Conservation (phyloP, 176 grass and related monocot genomes). For the Cocos nucifera region DNA sequence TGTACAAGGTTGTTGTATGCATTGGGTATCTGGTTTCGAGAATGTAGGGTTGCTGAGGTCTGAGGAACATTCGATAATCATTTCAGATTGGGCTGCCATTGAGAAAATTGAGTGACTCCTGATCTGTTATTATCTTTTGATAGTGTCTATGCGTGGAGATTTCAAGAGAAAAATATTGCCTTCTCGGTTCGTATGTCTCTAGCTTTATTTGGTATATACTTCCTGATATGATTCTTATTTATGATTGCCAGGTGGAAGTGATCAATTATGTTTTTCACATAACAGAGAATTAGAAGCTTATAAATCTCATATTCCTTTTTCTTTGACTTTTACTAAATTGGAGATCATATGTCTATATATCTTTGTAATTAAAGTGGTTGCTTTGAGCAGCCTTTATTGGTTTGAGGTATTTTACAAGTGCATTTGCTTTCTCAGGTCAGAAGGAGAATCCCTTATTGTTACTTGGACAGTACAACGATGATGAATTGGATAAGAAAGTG, state of each 20-base stretch:
- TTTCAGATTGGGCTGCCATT: slow-evolving; percentile 66
- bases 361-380: slow-evolving; percentile 1
- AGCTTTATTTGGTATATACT: slow-evolving; percentile 80
- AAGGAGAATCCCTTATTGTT: slow-evolving; percentile 80
- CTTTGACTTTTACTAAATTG: slow-evolving; percentile 2
- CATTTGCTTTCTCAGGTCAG: slow-evolving; percentile 40
- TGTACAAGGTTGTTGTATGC: slow-evolving; percentile 48
- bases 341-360: slow-evolving; percentile 2
- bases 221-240: slow-evolving; percentile 65
- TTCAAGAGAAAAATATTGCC: slow-evolving; percentile 52
- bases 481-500: slow-evolving; percentile 40
- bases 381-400: not conserved
- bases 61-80: slow-evolving; percentile 54
- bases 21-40: slow-evolving; percentile 42
- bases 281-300: slow-evolving; percentile 2
- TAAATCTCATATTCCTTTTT: not conserved
- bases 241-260: slow-evolving; percentile 32
- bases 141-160: slow-evolving; percentile 53
- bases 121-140: slow-evolving; percentile 60
- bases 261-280: slow-evolving; percentile 21
- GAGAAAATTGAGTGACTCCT: slow-evolving; percentile 60
- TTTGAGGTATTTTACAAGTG: slow-evolving; percentile 21
- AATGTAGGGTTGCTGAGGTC: slow-evolving; percentile 55
- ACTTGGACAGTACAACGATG: slow-evolving; percentile 94
- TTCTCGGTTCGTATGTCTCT: slow-evolving; percentile 98